Conservation (phyloP, 495 filamentous ascomycete genomes). For the Parathielavia appendiculata region DNA sequence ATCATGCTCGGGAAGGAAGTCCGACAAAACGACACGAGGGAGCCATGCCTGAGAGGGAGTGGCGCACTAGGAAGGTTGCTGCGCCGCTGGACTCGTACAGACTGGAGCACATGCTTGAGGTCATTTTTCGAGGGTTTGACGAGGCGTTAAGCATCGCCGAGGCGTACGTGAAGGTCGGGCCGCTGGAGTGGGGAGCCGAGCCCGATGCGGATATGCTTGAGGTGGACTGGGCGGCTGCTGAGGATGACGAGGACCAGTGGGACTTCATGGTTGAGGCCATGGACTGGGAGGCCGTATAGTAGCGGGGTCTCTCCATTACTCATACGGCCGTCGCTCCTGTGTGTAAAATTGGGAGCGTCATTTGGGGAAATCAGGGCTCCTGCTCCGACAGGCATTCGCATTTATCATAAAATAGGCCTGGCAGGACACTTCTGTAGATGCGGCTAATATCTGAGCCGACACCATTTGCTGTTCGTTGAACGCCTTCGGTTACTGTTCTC, state of each 20-base stretch:
- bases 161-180: conserved; percentile 19
- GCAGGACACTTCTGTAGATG: not conserved
- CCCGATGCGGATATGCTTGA: conserved; percentile 12
- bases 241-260: conserved; percentile 42
- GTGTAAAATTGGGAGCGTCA: too few relatives aligned
- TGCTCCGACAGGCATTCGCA: not conserved
- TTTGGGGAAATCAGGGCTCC: not conserved
- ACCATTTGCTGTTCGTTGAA: not conserved
- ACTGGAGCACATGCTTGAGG: conserved; percentile 49
- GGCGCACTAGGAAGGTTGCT: conserved; percentile 21
- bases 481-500: too few relatives aligned
- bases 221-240: conserved; percentile 27
- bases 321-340: not conserved
- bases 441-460: not conserved
- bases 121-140: conserved; percentile 40
- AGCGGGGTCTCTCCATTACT: not conserved
- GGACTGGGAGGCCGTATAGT: conserved; percentile 57
- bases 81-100: conserved; percentile 50
- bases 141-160: conserved; percentile 32
- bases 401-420: not conserved
- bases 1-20: conserved; percentile 15
- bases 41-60: conserved; percentile 20
- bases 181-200: not conserved
- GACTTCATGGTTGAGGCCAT: conserved; percentile 62
- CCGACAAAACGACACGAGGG: not conserved